phyloP scores from a whole-genome alignment of 129 eudicot species.

The Pittosporum tobira region DNA sequence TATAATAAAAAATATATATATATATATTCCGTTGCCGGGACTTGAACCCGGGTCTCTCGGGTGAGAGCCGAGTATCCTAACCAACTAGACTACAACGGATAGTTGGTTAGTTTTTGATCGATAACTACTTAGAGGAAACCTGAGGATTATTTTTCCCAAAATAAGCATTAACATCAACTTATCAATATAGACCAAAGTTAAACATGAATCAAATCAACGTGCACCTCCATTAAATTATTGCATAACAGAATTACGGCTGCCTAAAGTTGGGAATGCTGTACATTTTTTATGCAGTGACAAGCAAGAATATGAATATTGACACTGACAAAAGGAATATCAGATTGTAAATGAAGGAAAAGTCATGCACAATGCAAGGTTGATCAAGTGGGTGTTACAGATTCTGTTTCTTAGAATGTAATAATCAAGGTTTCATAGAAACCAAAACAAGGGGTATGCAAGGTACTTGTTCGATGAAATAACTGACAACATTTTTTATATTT shows the following conservation, averaged over 20 bases:
- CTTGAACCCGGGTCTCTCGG: conserved; percentile 97
- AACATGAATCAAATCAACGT: no score
- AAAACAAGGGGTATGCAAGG: neutral
- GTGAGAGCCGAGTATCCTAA: conserved; percentile 98
- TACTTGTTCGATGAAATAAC: conserved; percentile 28
- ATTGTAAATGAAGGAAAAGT: neutral
- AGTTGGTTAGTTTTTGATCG: no score
- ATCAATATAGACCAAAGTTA: no score
- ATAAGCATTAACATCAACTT: no score
- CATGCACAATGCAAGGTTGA: neutral
- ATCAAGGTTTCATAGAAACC: neutral
- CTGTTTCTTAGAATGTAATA: neutral
- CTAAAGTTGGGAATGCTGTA: no score
- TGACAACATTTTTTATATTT: conserved; percentile 15
- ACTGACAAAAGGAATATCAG: neutral
- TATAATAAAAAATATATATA: no score
- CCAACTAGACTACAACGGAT: conserved; percentile 97
- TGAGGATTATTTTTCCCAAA: no score
- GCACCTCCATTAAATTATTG: no score
- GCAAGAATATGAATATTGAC: neutral
- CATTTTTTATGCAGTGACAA: no score
- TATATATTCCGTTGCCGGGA: conserved; percentile 99
- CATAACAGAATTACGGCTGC: no score
- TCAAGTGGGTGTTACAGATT: neutral
- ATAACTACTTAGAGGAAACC: no score